Evolutionary conservation across 2,329 filamentous ascomycete species (phyloP), one percentile per base, ranked within the genome.

Genomic region (Dichotomopilus funicola): DNA sequence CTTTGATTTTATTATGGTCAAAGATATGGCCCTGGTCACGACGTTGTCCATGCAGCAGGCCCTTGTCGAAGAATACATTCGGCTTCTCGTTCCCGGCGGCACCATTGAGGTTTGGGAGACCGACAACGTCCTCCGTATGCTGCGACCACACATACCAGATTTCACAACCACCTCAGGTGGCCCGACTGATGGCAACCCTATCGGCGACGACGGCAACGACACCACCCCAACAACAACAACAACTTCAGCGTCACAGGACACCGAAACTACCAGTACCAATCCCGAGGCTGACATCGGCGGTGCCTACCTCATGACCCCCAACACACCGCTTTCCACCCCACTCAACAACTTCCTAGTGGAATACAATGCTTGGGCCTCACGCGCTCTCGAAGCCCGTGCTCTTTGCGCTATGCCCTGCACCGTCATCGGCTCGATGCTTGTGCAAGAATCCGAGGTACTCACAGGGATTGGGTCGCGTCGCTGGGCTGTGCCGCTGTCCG

Each of bases 1-100:
- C 63, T 96, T 95, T 69, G 90, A 96, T 68, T 78, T 96, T 42
- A 80, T 97, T 64, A 90, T 96, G 77, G 79, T 89, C 66, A 96
- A 96, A 70, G 91, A 96, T 67, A 74, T 90, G 65, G 86, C 83
- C 53, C 76, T 94, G 60, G 80, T 75, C 27, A 72, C 82, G n/a
- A 77, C 86, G 6, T 80, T 81, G 33, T 73, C 81, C 45, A 75
- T 81, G 55, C 80, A 84, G 37, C 77, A 82, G 50, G 37, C 61
- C 4, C 69, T 81, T 33, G 75, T 84, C 56, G 86, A 89, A 61
- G 90, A 96, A 67, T 87, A 85, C 59, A 73, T 92, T 46, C 87
- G 91, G 13, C 73, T 95, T 10, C 75, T 96, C 38, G 84, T 80
- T 61, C 85, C 88, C 0, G 90, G 89, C 12, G 92, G 92, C 4